These are phyloP conservation scores for Boletellus ananas DNA, from an alignment of 768 basidiomycete genomes.

Conservation along the genomic window DNA sequence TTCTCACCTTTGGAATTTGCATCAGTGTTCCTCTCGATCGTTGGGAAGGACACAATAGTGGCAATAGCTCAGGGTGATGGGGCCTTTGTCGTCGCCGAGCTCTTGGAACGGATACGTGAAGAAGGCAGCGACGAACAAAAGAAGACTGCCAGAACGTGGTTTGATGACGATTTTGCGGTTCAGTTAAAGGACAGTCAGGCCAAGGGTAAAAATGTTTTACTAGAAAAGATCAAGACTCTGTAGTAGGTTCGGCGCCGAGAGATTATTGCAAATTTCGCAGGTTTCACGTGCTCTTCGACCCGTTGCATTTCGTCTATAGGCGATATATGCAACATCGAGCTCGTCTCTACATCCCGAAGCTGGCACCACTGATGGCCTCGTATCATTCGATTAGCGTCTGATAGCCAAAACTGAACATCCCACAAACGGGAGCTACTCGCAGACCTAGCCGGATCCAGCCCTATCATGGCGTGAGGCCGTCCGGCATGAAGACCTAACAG, in stretches of 20 bases:
- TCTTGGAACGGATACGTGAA: conserved; percentile 55
- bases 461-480: too few species aligned
- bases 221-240: conserved; percentile 49
- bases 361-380: too few species aligned
- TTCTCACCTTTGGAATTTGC: conserved; percentile 67
- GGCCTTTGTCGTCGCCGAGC: conserved; percentile 70
- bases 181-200: conserved; percentile 50
- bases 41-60: conserved; percentile 49
- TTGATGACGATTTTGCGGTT: conserved; percentile 44
- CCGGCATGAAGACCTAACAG: too few species aligned
- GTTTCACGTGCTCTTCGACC: too few species aligned
- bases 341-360: too few species aligned
- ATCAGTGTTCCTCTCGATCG: conserved; percentile 46
- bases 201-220: conserved; percentile 69
- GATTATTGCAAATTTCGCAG: too few species aligned
- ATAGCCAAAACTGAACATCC: too few species aligned
- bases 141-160: conserved; percentile 53
- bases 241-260: conserved; percentile 11
- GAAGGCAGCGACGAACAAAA: conserved; percentile 40
- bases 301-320: too few species aligned
- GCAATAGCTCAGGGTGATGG: conserved; percentile 62
- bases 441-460: too few species aligned
- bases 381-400: too few species aligned
- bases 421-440: too few species aligned
- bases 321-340: too few species aligned